phyloP scores from a whole-genome alignment of 192 early-diverging fungal genomes.

The Coemansia furcata region DNA sequence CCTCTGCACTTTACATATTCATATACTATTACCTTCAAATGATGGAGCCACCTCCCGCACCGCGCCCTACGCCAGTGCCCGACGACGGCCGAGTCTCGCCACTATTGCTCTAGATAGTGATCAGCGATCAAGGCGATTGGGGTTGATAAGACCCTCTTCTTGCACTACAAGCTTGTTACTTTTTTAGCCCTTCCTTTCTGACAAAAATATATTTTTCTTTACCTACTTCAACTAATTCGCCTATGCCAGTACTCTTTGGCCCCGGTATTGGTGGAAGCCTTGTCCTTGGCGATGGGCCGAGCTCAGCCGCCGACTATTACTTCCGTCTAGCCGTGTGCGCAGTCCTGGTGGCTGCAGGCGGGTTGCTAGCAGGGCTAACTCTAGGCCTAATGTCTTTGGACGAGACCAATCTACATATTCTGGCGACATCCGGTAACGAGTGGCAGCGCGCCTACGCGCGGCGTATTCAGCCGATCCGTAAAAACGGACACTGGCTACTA shows the following conservation, averaged over 20 bases:
- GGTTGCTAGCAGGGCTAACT: constrained; percentile 72
- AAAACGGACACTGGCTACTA: constrained; percentile 90
- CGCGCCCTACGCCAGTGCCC: constrained; percentile 8
- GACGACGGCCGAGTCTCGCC: constrained; percentile 26
- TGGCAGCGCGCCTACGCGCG: constrained; percentile 70
- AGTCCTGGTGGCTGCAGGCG: constrained; percentile 69
- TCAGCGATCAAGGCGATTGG: background rate
- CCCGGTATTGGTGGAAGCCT: background rate
- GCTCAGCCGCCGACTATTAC: constrained; percentile 38
- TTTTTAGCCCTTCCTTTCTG: background rate
- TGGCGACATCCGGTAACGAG: constrained; percentile 73
- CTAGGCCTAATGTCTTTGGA: constrained; percentile 81
- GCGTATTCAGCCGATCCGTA: constrained; percentile 80
- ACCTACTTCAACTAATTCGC: background rate
- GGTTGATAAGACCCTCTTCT: background rate
- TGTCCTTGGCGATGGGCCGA: background rate
- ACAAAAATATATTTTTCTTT: background rate
- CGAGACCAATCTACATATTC: constrained; percentile 73
- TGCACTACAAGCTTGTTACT: background rate
- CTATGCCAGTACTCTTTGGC: background rate
- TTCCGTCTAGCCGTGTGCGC: constrained; percentile 54
- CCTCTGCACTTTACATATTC: constrained; percentile 41
- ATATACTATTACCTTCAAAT: constrained; percentile 50
- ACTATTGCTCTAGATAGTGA: constrained; percentile 8
- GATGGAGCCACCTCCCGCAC: constrained; percentile 18